phyloP scores from a whole-genome alignment of 2,329 filamentous ascomycete genomes.

The Colletotrichum lini region DNA sequence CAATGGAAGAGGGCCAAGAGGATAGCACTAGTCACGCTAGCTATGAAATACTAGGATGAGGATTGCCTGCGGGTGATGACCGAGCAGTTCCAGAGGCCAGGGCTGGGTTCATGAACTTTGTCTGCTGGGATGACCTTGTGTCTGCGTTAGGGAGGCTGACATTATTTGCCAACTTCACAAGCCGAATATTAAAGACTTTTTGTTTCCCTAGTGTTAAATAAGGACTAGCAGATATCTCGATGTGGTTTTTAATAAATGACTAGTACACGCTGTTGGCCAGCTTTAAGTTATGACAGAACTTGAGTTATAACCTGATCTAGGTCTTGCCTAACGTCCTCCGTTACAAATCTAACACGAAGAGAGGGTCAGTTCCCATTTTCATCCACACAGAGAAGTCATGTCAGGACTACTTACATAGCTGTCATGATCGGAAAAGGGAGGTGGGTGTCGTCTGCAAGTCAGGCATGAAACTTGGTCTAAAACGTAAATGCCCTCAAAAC shows the following conservation, averaged over 20 bases:
- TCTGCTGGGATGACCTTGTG: too few species aligned
- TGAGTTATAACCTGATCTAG: not conserved
- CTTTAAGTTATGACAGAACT: constrained; percentile 1
- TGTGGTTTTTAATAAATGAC: constrained; percentile 6
- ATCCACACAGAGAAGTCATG: not conserved
- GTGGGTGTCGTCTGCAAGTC: too few species aligned
- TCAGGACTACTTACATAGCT: not conserved
- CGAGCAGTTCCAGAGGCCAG: too few species aligned
- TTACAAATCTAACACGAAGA: not conserved
- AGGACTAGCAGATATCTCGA: constrained; percentile 4
- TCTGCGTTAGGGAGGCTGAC: not conserved
- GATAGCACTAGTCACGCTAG: too few species aligned
- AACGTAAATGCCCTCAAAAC: too few species aligned
- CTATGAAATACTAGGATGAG: too few species aligned
- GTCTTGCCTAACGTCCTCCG: constrained; percentile 4
- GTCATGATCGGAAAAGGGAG: too few species aligned
- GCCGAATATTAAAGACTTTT: not conserved
- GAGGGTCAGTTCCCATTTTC: not conserved
- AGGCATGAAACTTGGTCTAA: too few species aligned
- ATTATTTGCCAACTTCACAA: constrained; percentile 14
- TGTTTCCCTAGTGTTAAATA: constrained; percentile 14
- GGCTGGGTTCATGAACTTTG: too few species aligned
- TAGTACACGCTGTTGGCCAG: constrained; percentile 7
- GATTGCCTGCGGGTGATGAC: too few species aligned
- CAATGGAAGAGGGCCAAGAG: too few species aligned